Percentiles rank a stretch among this genome's conserved stretches.
Evolutionary conservation across 129 eudicot species (phyloP).

Genomic region (Helichrysum umbraculigerum): DNA sequence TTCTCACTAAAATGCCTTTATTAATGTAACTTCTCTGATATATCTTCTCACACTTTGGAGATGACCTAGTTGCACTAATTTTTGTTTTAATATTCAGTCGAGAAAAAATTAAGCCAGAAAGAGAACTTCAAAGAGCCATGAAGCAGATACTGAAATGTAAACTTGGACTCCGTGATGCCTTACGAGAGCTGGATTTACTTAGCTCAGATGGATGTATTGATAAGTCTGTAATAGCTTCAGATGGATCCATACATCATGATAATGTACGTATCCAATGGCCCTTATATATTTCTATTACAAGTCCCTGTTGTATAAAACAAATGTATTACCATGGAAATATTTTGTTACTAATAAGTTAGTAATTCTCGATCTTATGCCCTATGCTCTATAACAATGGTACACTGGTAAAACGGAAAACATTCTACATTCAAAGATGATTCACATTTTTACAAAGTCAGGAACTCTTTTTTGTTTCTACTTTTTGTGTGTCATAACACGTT

Average conservation of each 20-base stretch:
- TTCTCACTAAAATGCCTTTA: not conserved
- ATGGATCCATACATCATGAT: conserved; percentile 97
- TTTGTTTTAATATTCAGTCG: conserved; percentile 52
- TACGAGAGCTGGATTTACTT: conserved; percentile 80
- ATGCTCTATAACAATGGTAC: conserved; percentile 2
- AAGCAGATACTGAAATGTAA: conserved; percentile 84
- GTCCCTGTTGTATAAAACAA: not conserved
- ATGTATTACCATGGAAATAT: conserved; percentile 1
- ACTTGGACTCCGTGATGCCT: conserved; percentile 88
- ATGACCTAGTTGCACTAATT: conserved; percentile 12
- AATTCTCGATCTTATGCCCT: not conserved
- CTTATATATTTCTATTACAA: not conserved
- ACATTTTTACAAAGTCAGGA: conserved; percentile 11
- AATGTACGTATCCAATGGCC: conserved; percentile 47
- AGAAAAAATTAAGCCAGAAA: conserved; percentile 89
- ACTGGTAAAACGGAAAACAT: not conserved
- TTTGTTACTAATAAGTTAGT: not conserved
- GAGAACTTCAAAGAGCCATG: conserved; percentile 87
- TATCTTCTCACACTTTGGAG: conserved; percentile 3
- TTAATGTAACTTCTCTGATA: not conserved
- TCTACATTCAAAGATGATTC: not conserved
- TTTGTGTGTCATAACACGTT: not conserved
- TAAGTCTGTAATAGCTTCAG: conserved; percentile 75
- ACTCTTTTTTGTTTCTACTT: not conserved
- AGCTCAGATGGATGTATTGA: conserved; percentile 85